These are phyloP conservation scores for Lachancea dasiensis DNA, from an alignment of 805 yeast genomes.

Conservation along the genomic window DNA sequence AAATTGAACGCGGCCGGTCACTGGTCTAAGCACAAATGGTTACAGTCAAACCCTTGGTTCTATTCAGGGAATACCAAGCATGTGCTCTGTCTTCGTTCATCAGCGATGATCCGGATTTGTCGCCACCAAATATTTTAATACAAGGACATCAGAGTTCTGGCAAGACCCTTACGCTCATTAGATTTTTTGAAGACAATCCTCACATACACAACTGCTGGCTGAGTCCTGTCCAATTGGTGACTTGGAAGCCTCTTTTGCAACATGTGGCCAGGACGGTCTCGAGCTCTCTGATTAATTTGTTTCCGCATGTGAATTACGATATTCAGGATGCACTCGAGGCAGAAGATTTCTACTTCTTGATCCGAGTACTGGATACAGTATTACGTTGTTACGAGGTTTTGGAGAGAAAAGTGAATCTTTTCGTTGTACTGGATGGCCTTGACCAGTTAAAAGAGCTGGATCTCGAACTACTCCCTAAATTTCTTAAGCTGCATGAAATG, in stretches of 20 bases:
- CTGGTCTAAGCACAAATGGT: slow-evolving; percentile 1
- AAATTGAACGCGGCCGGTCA: too few relatives aligned
- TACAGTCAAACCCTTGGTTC: slow-evolving; percentile 1
- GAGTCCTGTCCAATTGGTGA: slow-evolving; percentile 27
- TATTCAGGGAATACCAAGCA: slow-evolving; percentile 24
- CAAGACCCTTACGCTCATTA: slow-evolving; percentile 22
- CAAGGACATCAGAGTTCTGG: slow-evolving; percentile 31
- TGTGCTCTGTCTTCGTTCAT: slow-evolving; percentile 19
- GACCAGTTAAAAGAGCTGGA: slow-evolving; percentile 31
- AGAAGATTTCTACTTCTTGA: slow-evolving; percentile 27
- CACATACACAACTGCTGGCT: slow-evolving; percentile 18
- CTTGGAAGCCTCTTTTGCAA: slow-evolving; percentile 31
- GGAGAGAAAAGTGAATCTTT: slow-evolving; percentile 12
- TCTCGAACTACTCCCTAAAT: slow-evolving; percentile 23
- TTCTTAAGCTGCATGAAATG: slow-evolving; percentile 25
- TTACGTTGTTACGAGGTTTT: slow-evolving; percentile 12
- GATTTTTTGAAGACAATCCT: slow-evolving; percentile 16
- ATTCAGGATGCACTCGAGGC: slow-evolving; percentile 27
- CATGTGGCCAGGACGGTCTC: slow-evolving; percentile 25
- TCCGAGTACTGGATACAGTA: slow-evolving; percentile 17
- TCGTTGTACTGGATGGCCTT: slow-evolving; percentile 29
- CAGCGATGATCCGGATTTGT: slow-evolving; percentile 15
- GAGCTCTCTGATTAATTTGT: slow-evolving; percentile 13
- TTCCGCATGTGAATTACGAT: slow-evolving; percentile 12
- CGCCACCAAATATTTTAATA: slow-evolving; percentile 23